Conservation (phyloP, 805 yeast species). For the Torulaspora maleeae region DNA sequence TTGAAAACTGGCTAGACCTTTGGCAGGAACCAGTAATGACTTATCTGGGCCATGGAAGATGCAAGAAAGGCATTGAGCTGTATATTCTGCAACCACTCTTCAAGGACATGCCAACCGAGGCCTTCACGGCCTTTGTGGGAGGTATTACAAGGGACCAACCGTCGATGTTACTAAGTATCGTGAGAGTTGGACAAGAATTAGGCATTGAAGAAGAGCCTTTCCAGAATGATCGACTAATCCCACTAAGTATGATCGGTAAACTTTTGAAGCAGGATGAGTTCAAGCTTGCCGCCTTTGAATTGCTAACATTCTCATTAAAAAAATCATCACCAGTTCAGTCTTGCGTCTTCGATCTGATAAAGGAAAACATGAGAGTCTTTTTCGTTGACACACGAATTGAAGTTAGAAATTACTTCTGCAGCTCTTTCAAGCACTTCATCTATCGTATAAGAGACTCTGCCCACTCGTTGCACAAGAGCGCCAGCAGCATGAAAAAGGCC, state of each 20-base stretch:
- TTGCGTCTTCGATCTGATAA: slow-evolving; percentile 42
- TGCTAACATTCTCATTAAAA: slow-evolving; percentile 58
- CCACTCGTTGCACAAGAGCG: slow-evolving; percentile 52
- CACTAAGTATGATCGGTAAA: slow-evolving; percentile 31
- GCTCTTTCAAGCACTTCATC: slow-evolving; percentile 58
- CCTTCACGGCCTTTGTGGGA: slow-evolving; percentile 38
- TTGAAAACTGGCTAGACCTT: slow-evolving; percentile 42
- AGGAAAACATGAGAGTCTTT: slow-evolving; percentile 44
- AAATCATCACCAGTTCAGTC: slow-evolving; percentile 53
- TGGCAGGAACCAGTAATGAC: slow-evolving; percentile 46
- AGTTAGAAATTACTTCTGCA: slow-evolving; percentile 58
- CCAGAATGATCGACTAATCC: slow-evolving; percentile 36
- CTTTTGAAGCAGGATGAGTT: slow-evolving; percentile 45
- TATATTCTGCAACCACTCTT: slow-evolving; percentile 64
- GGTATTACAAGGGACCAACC: slow-evolving; percentile 23
- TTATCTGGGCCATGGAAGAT: slow-evolving; percentile 33
- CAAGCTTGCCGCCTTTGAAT: slow-evolving; percentile 53
- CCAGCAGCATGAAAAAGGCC: slow-evolving; percentile 38
- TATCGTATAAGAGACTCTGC: slow-evolving; percentile 65
- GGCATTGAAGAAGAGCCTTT: slow-evolving; percentile 51
- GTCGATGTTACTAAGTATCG: slow-evolving; percentile 46
- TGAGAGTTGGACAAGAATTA: slow-evolving; percentile 61
- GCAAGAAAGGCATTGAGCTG: slow-evolving; percentile 47
- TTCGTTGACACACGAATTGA: slow-evolving; percentile 66
- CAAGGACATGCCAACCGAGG: slow-evolving; percentile 41